phyloP scores from a whole-genome alignment of 768 basidiomycete species.

The Pulveroboletus sp. region DNA sequence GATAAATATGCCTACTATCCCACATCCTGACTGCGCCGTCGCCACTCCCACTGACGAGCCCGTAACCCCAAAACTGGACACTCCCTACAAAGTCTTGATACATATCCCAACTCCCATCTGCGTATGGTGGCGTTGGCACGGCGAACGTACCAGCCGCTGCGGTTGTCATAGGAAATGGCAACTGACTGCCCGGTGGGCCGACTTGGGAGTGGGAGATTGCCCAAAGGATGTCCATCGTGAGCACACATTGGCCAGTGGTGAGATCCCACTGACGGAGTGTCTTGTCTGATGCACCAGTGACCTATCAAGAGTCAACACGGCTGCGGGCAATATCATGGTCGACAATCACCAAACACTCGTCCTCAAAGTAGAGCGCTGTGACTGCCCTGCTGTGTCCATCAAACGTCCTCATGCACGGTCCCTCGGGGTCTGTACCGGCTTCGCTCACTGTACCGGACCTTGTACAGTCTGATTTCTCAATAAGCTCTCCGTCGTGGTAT shows the following conservation, averaged over 20 bases:
- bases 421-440: conserved; percentile 42
- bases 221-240: conserved; percentile 99
- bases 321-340: background rate
- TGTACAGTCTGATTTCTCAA: conserved; percentile 38
- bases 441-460: conserved; percentile 36
- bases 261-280: conserved; percentile 99
- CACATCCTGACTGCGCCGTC: conserved; percentile 99
- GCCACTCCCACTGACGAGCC: conserved; percentile 92
- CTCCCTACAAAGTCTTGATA: conserved; percentile 97
- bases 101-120: conserved; percentile 90
- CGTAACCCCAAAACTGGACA: conserved; percentile 98
- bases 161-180: conserved; percentile 49
- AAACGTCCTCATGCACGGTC: conserved; percentile 60
- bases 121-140: conserved; percentile 80
- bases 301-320: conserved; percentile 44
- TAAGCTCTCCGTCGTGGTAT: conserved; percentile 32
- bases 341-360: conserved; percentile 74
- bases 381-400: conserved; percentile 94
- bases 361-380: conserved; percentile 93
- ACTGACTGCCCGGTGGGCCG: conserved; percentile 34
- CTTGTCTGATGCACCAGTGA: conserved; percentile 97
- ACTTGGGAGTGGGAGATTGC: conserved; percentile 87
- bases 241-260: conserved; percentile 93
- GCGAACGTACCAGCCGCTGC: conserved; percentile 64
- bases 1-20: conserved; percentile 70